A percentile compares a stretch with the other conserved stretches of the same genome.
Conservation (phyloP, 352 stramenopile species). For the Globisporangium paddicum region DNA sequence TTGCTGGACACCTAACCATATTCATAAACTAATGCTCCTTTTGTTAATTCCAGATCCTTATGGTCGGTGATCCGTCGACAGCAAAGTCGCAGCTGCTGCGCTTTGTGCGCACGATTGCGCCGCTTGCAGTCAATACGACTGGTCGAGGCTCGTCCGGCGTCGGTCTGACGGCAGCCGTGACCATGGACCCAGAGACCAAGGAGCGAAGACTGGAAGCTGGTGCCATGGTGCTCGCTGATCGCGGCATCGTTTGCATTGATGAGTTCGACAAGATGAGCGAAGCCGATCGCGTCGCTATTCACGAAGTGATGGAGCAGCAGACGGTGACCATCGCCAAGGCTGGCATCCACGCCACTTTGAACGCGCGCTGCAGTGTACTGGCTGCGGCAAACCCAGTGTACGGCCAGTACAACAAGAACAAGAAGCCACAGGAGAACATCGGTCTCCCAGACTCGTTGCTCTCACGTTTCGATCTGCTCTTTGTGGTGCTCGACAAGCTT, state of each 20-base stretch:
- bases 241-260: conserved; percentile 99
- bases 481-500: conserved; percentile 99
- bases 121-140: conserved; percentile 90
- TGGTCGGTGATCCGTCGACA: conserved; percentile 98
- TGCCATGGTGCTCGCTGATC: conserved; percentile 99
- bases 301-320: conserved; percentile 99
- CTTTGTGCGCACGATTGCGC: conserved; percentile 95
- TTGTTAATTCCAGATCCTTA: conserved; percentile 54
- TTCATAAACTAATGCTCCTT: conserved; percentile 33
- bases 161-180: conserved; percentile 98
- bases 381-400: conserved; percentile 99
- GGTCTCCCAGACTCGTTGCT: conserved; percentile 98
- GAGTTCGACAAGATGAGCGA: conserved; percentile 99
- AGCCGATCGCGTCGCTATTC: conserved; percentile 98
- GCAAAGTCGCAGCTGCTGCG: conserved; percentile 98
- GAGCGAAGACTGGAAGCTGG: conserved; percentile 95
- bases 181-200: conserved; percentile 93
- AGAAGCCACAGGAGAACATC: conserved; percentile 98
- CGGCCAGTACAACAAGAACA: conserved; percentile 99
- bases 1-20: conserved; percentile 32
- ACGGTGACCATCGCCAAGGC: conserved; percentile 99
- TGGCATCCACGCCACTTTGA: conserved; percentile 98
- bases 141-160: conserved; percentile 80
- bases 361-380: conserved; percentile 98
- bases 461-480: conserved; percentile 99